Percentiles rank a stretch among this genome's conserved stretches.
These are phyloP conservation scores for Metschnikowia cubensis DNA, from an alignment of 805 yeast species.

Conservation along the genomic window DNA sequence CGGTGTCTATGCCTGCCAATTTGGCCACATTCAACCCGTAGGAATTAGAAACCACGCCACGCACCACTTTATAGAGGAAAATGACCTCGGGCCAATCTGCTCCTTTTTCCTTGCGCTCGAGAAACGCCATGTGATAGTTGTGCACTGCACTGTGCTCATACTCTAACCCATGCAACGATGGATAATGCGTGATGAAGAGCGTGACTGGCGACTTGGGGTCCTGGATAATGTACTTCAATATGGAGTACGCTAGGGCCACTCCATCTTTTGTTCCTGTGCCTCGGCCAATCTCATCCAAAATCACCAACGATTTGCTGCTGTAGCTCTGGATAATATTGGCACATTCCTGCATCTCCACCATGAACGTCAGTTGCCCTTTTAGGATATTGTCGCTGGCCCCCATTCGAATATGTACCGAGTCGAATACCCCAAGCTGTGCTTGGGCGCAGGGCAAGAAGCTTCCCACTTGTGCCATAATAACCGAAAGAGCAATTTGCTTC, in stretches of 20 bases:
- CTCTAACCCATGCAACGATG: conserved; percentile 55
- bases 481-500: conserved; percentile 65
- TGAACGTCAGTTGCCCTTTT: conserved; percentile 77
- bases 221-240: conserved; percentile 54
- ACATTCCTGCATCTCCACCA: conserved; percentile 71
- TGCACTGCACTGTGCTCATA: conserved; percentile 38
- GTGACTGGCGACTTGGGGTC: conserved; percentile 46
- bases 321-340: conserved; percentile 50
- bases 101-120: conserved; percentile 28
- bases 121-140: conserved; percentile 71
- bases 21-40: conserved; percentile 86
- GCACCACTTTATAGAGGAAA: conserved; percentile 34
- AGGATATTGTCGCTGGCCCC: conserved; percentile 81
- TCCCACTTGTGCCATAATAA: conserved; percentile 75
- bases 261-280: conserved; percentile 79
- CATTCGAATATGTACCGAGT: conserved; percentile 75
- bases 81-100: conserved; percentile 33
- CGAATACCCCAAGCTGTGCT: conserved; percentile 65
- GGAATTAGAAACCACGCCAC: conserved; percentile 49
- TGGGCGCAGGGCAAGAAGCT: conserved; percentile 65
- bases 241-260: conserved; percentile 71
- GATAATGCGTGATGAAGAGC: conserved; percentile 83
- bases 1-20: conserved; percentile 57
- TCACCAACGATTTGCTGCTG: conserved; percentile 54
- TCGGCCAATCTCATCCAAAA: conserved; percentile 76